Evolutionary conservation across 1,284 basidiomycete species (phyloP), one percentile per base, ranked within the genome.

Genomic region (Pseudozyma thailandica): DNA sequence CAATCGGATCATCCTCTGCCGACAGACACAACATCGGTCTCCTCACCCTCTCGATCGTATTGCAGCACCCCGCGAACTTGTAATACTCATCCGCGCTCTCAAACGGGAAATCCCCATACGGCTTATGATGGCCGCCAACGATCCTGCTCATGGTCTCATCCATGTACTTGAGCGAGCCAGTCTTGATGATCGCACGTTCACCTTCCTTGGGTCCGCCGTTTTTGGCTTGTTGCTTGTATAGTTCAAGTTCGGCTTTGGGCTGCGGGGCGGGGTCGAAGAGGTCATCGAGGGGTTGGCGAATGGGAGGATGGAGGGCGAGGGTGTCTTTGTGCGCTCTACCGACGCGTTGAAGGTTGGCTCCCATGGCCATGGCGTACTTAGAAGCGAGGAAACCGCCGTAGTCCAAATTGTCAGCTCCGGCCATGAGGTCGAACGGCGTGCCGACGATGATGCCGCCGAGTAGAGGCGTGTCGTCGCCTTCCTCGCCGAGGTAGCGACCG

Each of bases 401-500:
- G 64, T 90, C 85, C 42, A 94, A 86, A 27, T 77, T 78, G 39
- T 66, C 60, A 90, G 75, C 86, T 84, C 50, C 85, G 80, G 51
- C 52, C 21, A 75, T 60, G 38, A 92, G 84, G 81, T 93, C 87
- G 89, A 91, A 94, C 9, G 93, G 93, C 87, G 92, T 75, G 31
- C 88, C 94, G 26, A 98, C 85, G 20, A 89, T 89, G 82, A 91
- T 89, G 25, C 88, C 93, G 10, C 70, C 79, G 1, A 75, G 58
- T 18, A 98, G 84, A n/a, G 92, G 88, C 62, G 90, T 91, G 9
- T 85, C 78, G n/a, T 87, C 86, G 9, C 91, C 91, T 80, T 94
- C 91, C 83, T 96, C 90, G 6, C 92, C 93, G 47, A 95, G 85
- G 83, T 96, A 97, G 66, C 92, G 88, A n/a, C 92, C 90, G 66